Evolutionary conservation across 139 green algal species (phyloP).

Genomic region (Volvox reticuliferus): DNA sequence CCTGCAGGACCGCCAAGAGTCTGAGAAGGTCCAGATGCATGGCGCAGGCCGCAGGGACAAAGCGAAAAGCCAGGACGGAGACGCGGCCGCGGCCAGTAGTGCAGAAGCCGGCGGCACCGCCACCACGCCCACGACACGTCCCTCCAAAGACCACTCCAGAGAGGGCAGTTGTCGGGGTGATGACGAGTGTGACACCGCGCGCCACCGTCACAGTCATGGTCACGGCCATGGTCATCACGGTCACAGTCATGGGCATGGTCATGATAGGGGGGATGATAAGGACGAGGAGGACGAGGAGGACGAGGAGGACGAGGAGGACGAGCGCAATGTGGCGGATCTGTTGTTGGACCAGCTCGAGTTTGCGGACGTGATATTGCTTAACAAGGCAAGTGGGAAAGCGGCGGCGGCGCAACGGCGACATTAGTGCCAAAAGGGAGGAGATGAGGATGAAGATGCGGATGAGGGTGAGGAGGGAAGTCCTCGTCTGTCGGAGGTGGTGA

Average conservation of each 20-base stretch:
- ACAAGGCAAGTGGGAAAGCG: conserved; percentile 67
- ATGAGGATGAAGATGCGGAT: background rate
- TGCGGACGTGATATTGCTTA: conserved; percentile 88
- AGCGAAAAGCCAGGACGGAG: conserved; percentile 18
- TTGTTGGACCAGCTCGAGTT: conserved; percentile 85
- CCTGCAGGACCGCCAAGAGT: conserved; percentile 31
- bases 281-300: conserved; percentile 30
- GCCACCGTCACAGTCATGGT: conserved; percentile 19
- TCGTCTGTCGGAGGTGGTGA: no score
- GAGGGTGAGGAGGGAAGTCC: background rate
- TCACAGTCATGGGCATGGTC: conserved; percentile 42
- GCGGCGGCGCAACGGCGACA: no score
- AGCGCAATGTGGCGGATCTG: conserved; percentile 78
- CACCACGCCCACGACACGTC: background rate
- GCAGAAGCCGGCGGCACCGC: background rate
- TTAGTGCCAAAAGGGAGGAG: background rate
- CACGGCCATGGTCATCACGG: conserved; percentile 35
- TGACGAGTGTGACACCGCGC: conserved; percentile 25
- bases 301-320: conserved; percentile 54
- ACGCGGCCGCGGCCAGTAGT: background rate
- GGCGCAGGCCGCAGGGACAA: conserved; percentile 21
- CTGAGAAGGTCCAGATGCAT: conserved; percentile 35
- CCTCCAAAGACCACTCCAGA: background rate
- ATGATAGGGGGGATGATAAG: no score
- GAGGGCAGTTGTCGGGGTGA: no score